Conservation (phyloP, 2,329 filamentous ascomycete species). For the Lecanicillium sp. region DNA sequence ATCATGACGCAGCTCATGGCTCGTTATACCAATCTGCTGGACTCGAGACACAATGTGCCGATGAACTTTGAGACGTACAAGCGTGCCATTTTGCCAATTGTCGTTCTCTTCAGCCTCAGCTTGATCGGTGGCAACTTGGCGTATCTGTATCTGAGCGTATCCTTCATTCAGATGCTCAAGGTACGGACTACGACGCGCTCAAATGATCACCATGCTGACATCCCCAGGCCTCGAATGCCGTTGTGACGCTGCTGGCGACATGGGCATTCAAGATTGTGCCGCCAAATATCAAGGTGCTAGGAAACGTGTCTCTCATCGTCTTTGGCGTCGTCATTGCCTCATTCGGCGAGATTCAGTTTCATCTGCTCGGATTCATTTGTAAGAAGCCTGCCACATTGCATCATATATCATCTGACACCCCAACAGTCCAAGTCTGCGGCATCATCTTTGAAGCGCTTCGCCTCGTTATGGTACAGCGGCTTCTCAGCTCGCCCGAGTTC, state of each 20-base stretch:
- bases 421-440: constrained; percentile 58
- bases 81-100: constrained; percentile 89
- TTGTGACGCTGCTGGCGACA: constrained; percentile 82
- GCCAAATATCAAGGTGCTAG: constrained; percentile 78
- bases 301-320: constrained; percentile 93
- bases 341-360: constrained; percentile 92
- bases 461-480: constrained; percentile 76
- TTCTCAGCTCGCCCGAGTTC: constrained; percentile 76
- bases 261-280: constrained; percentile 82
- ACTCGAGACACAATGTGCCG: constrained; percentile 91
- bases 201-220: background rate
- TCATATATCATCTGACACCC: background rate
- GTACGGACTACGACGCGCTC: constrained; percentile 28
- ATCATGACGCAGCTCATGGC: constrained; percentile 92
- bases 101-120: constrained; percentile 90
- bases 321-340: constrained; percentile 92
- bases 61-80: constrained; percentile 94
- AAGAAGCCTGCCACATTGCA: background rate
- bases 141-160: constrained; percentile 90
- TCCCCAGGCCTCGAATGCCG: constrained; percentile 66
- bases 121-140: constrained; percentile 95
- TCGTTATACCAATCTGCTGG: constrained; percentile 80
- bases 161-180: constrained; percentile 99
- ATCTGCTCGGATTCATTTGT: constrained; percentile 69
- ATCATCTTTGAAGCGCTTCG: constrained; percentile 78